phyloP scores from a whole-genome alignment of 192 early-diverging fungal species.

The Pilobolus umbonatus region DNA sequence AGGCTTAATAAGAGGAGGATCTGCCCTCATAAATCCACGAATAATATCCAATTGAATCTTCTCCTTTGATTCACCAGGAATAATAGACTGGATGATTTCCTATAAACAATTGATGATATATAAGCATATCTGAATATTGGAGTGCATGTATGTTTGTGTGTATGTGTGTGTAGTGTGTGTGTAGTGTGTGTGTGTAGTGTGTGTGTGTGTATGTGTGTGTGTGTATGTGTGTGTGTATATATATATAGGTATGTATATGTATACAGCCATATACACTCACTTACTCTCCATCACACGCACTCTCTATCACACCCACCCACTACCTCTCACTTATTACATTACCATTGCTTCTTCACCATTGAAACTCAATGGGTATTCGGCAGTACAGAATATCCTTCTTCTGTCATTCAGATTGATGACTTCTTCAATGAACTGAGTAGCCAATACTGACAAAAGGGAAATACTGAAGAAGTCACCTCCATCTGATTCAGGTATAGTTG shows the following conservation, averaged over 20 bases:
- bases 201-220: no score
- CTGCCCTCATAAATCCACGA: slow-evolving; percentile 21
- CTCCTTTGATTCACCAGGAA: slow-evolving; percentile 15
- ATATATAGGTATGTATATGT: no score
- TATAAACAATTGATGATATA: background rate
- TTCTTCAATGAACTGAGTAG: background rate
- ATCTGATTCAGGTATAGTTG: background rate
- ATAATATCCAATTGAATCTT: slow-evolving; percentile 16
- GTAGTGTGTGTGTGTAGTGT: no score
- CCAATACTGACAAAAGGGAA: slow-evolving; percentile 13
- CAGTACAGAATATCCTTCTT: slow-evolving; percentile 21
- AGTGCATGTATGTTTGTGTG: no score
- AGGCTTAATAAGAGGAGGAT: slow-evolving; percentile 19
- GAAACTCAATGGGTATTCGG: slow-evolving; percentile 28
- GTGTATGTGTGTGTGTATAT: no score
- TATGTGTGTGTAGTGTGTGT: no score
- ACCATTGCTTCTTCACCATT: slow-evolving; percentile 29
- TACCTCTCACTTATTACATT: background rate
- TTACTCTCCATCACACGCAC: background rate
- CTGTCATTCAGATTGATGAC: slow-evolving; percentile 9
- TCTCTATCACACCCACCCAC: background rate
- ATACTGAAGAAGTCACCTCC: slow-evolving; percentile 2
- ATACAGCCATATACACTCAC: no score
- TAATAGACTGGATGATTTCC: slow-evolving; percentile 19
- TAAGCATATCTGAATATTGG: no score